Evolutionary conservation across 768 basidiomycete species (phyloP), one percentile per base, ranked within the genome.

Genomic region (Wakefieldia striispora): DNA sequence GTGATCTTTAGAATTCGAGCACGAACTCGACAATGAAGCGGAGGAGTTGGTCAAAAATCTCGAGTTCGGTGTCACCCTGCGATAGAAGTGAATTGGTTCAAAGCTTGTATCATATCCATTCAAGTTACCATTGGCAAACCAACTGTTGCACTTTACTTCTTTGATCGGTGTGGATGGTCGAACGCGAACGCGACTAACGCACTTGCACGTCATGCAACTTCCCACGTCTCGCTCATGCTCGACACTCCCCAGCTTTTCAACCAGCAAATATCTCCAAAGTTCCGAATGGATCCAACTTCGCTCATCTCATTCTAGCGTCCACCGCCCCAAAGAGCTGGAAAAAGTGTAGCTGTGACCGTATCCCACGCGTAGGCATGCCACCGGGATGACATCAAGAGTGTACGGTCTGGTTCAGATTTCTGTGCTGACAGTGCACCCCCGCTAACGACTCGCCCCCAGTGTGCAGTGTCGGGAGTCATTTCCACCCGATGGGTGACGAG

Each of bases 11-110:
- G 95, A 99, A 68, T 99, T 99, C 64, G 95, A 99, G 64, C 94
- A 95, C 59, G 95, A 99, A 68, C 72, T 92, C 5, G 95, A 97
- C 63, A 97, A 99, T 65, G 95, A 99, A 44, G 95, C 95, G 0
- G 95, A 99, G 65, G 87, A 95, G 60, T 70, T 91, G 2, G 87
- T 97, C 55, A 98, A 97, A 69, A 93, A 97, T 64, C 75, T 99
- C 55, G 95, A 98, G 64, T 97, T 97, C 59, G 95, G 91, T 2
- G 72, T 94, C n/a, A n/a, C n/a, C n/a, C n/a, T n/a, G n/a, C n/a
- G n/a, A n/a, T n/a, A n/a, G n/a, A n/a, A n/a, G n/a, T n/a, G n/a
- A n/a, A n/a, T n/a, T n/a, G n/a, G n/a, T n/a, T n/a, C n/a, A n/a
- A n/a, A n/a, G n/a, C n/a, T n/a, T n/a, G n/a, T n/a, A n/a, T n/a